Base-by-base conservation (phyloP, 1,284 basidiomycete genomes). In the Coriolopsis trogii region DNA sequence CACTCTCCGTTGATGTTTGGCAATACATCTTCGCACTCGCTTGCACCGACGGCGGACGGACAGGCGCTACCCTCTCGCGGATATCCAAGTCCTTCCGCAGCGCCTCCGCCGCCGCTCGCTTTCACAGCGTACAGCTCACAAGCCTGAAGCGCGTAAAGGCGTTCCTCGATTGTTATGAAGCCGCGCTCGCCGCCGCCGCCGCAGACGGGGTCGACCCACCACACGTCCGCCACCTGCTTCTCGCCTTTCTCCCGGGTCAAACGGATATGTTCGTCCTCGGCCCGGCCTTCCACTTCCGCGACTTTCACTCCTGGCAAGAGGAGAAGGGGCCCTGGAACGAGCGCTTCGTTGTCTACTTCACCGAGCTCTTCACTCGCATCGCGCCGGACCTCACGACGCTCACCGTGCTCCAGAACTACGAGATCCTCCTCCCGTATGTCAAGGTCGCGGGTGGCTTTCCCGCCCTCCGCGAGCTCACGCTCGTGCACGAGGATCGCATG, bases 261-360 rank as follows among this genome's bases (percentile, higher is more conserved):
- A 50, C 48, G 18, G 53, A 55, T 25, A 31, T 51, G 21, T 42
- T 26, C 10, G n/a, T 53, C 25, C 53, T 59, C 31, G 51, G 44
- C 5, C 46, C 38, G 0, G 24, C 44, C 2, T 51, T 36, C 49
- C 52, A 52, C 41, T 42, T 52, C 29, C 46, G 41, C 39, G 57
- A 59, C 45, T 43, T 26, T 48, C 28, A 49, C 33, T 47, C 50
- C 13, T 59, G 47, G 45, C 21, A 30, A 15, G 33, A 39, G 13
- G 51, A 9, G 4, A 59, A 59, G 45, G 29, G 15, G 21, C 28
- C 1, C 5, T 59, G 57, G 57, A 55, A 59, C 45, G 36, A n/a
- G 16, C 41, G 46, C 31, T 49, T 53, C 28, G 48, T 46, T 10
- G 15, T 29, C 10, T 37, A 30, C 36, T 20, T 48, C 16, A 37